Evolutionary conservation across 768 basidiomycete species (phyloP).

Genomic region (Panellus pusillus): DNA sequence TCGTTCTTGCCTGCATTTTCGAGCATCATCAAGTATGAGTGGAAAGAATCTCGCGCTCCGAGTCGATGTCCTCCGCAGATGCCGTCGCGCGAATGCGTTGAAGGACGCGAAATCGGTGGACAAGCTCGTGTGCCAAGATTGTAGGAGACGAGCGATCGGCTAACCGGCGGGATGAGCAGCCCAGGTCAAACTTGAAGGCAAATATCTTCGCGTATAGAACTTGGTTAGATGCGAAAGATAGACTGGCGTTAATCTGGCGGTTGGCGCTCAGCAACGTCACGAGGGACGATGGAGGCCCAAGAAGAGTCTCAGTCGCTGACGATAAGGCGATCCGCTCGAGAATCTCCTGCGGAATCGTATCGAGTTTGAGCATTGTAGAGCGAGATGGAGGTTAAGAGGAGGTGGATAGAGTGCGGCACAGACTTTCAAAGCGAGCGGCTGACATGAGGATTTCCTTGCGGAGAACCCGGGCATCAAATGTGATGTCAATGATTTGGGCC

Average conservation of each 20-base stretch:
- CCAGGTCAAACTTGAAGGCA: slow-evolving; percentile 61
- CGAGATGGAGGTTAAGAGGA: slow-evolving; percentile 6
- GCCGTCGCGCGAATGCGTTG: slow-evolving; percentile 50
- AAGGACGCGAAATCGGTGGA: slow-evolving; percentile 57
- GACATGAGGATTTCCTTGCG: slow-evolving; percentile 9
- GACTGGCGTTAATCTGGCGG: slow-evolving; percentile 44
- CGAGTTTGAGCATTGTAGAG: slow-evolving; percentile 32
- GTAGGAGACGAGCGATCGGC: slow-evolving; percentile 37
- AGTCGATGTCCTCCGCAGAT: slow-evolving; percentile 27
- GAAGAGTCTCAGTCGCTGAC: slow-evolving; percentile 46
- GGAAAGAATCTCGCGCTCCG: slow-evolving; percentile 57
- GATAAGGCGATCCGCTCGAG: slow-evolving; percentile 78
- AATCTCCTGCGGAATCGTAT: slow-evolving; percentile 69
- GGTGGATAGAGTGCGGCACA: slow-evolving; percentile 7
- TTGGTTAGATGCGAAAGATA: slow-evolving; percentile 58
- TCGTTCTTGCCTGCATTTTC: slow-evolving; percentile 80
- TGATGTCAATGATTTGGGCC: too few species aligned
- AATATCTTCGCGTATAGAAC: slow-evolving; percentile 76
- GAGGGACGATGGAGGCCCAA: slow-evolving; percentile 64
- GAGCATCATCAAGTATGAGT: slow-evolving; percentile 74
- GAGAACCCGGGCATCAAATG: too few species aligned
- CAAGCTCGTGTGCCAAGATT: slow-evolving; percentile 61
- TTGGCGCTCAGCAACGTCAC: slow-evolving; percentile 55
- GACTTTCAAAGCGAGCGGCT: slow-evolving; percentile 1
- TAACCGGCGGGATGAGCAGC: slow-evolving; percentile 49